Evolutionary conservation across 1,139 yeast genomes (phyloP), one percentile per base, ranked within the genome.

Genomic region (Debaryomyces sp.): DNA sequence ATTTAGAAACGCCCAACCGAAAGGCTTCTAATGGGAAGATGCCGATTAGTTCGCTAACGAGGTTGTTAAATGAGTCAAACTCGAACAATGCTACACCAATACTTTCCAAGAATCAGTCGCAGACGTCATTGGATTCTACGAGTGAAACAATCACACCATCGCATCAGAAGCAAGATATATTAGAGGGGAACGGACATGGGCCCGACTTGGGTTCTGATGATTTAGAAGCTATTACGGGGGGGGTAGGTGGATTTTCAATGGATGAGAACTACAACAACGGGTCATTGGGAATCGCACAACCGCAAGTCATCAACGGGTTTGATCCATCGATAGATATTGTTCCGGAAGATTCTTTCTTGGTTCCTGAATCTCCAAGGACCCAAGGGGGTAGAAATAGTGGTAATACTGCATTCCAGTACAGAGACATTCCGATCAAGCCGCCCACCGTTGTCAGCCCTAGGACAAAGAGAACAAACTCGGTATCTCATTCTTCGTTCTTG

Each of bases 391-490:
- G 21, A n/a, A 30, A 17, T 26, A 24, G 35, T 32, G 34, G 43
- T 13, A 42, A 39, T 37, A 43, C 23, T 37, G 36, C 47, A 21
- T 47, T 43, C 18, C 47, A 46, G 33, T 18, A 42, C 35, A 47
- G 61, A 27, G 64, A 59, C 45, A 49, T 54, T 34, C 70, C 71
- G 5, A 63, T 63, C 42, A 61, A 65, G 21, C 67, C 68, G 7
- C 68, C 71, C 0, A 52, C 58, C 15, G 55, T 63, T 38, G 61
- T 62, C 17, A 67, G 75, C 51, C 82, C 81, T 5, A 64, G 80
- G 40, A 66, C 73, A 43, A 70, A 68, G 41, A 65, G 77, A 34
- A 74, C 77, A 42, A 75, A 77, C 49, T 77, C 80, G 22, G 66
- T 73, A 29, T 67, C 80, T 4, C 79, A 74, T 56, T 67, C 77